A percentile compares a stretch with the other conserved stretches of the same genome.
phyloP scores from a whole-genome alignment of 331 rosid species.

The Quercus tomentella region DNA sequence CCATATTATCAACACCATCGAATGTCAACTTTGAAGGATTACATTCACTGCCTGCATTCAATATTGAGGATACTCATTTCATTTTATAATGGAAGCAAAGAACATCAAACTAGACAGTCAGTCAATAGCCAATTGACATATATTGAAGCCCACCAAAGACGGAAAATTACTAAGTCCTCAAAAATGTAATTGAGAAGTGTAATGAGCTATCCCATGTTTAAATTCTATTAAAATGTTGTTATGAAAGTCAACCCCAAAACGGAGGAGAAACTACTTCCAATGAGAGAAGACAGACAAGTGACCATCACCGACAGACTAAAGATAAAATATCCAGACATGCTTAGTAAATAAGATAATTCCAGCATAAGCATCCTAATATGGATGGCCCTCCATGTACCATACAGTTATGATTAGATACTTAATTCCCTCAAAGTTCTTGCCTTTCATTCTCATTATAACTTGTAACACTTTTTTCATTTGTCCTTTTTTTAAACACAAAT shows the following conservation, averaged over 20 bases:
- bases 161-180: background rate
- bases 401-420: too few relatives aligned
- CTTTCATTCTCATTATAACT: too few relatives aligned
- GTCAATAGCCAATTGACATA: constrained; percentile 5
- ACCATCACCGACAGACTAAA: background rate
- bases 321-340: too few relatives aligned
- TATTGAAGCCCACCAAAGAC: background rate
- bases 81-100: constrained; percentile 17
- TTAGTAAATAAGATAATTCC: too few relatives aligned
- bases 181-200: background rate
- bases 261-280: background rate
- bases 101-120: constrained; percentile 2
- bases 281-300: background rate
- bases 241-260: too few relatives aligned
- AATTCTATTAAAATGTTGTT: too few relatives aligned
- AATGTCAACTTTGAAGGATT: constrained; percentile 64
- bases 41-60: constrained; percentile 76
- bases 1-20: constrained; percentile 88
- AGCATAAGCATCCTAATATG: too few relatives aligned
- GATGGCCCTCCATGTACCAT: too few relatives aligned
- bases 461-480: too few relatives aligned
- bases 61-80: constrained; percentile 17
- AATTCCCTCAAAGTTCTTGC: too few relatives aligned
- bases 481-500: too few relatives aligned
- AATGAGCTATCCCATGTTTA: background rate